These are phyloP conservation scores for Spatholobus suberectus DNA, from an alignment of 306 rosid genomes.

Conservation along the genomic window DNA sequence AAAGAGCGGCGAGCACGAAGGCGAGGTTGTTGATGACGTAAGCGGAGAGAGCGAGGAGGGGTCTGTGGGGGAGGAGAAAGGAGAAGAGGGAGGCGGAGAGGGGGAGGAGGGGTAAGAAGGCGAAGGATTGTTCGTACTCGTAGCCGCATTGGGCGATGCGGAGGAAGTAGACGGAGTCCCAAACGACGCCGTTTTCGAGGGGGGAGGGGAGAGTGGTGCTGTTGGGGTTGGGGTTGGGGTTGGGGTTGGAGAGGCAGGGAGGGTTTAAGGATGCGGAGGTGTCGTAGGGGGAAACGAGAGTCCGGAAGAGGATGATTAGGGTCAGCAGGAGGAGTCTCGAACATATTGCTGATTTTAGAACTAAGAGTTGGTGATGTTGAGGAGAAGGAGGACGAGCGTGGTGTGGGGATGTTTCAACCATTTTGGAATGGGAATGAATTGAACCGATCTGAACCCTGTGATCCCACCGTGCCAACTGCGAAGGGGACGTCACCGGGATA, in stretches of 20 bases:
- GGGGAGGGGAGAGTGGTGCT: constrained; percentile 51
- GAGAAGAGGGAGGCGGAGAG: constrained; percentile 54
- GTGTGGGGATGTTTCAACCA: constrained; percentile 27
- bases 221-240: background rate
- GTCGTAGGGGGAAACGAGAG: constrained; percentile 70
- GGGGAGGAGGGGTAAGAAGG: constrained; percentile 88
- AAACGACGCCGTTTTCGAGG: constrained; percentile 73
- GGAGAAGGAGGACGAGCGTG: background rate
- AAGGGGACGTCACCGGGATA: background rate
- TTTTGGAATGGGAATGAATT: background rate
- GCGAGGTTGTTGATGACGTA: constrained; percentile 71
- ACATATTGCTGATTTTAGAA: constrained; percentile 61
- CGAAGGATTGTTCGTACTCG: constrained; percentile 90
- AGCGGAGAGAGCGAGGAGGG: constrained; percentile 68
- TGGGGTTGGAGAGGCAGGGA: constrained; percentile 37
- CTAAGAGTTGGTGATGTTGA: constrained; percentile 16
- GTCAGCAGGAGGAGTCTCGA: constrained; percentile 65
- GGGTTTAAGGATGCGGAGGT: constrained; percentile 88
- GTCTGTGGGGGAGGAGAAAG: constrained; percentile 51
- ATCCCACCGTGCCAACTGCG: background rate
- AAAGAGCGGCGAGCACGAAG: constrained; percentile 70
- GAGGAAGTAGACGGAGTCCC: constrained; percentile 85
- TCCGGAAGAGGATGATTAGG: constrained; percentile 64
- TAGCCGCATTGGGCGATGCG: constrained; percentile 85
- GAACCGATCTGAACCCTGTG: background rate